Evolutionary conservation across 1,139 yeast species (phyloP).

Genomic region (Kodamaea ohmeri): DNA sequence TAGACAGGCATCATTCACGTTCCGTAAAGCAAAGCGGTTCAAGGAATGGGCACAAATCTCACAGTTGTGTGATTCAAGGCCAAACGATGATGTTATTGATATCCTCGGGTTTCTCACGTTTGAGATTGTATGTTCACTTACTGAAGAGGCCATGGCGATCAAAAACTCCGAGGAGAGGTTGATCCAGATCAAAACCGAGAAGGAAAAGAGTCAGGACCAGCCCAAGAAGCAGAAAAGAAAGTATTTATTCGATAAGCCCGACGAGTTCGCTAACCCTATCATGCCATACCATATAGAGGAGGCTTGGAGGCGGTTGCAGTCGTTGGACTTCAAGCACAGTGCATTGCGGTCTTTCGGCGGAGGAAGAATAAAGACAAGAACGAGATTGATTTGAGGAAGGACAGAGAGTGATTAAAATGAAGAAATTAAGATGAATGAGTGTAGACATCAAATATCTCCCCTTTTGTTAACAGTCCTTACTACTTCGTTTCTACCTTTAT

Average conservation of each 20-base stretch:
- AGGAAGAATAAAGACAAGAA: conserved; percentile 51
- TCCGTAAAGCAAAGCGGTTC: conserved; percentile 86
- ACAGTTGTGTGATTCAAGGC: conserved; percentile 81
- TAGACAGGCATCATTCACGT: conserved; percentile 95
- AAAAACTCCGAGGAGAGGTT: conserved; percentile 64
- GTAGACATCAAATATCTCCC: no score
- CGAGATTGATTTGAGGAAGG: conserved; percentile 37
- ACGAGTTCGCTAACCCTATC: conserved; percentile 79
- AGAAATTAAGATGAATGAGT: neutral
- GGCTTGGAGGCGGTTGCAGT: conserved; percentile 85
- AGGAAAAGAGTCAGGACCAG: conserved; percentile 26
- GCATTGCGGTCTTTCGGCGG: conserved; percentile 78
- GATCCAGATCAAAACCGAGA: conserved; percentile 32
- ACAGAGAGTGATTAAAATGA: no score
- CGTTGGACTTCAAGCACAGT: conserved; percentile 54
- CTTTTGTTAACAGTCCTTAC: no score
- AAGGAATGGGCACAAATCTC: conserved; percentile 95
- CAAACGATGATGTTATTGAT: conserved; percentile 95
- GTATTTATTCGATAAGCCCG: conserved; percentile 87
- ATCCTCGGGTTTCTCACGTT: conserved; percentile 92
- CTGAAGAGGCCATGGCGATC: conserved; percentile 86
- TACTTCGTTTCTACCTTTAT: no score
- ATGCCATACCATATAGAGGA: conserved; percentile 83
- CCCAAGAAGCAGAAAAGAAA: conserved; percentile 37
- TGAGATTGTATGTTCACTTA: conserved; percentile 91